These are phyloP conservation scores for Xylaria sp. DNA, from an alignment of 2,329 filamentous ascomycete genomes.

Conservation along the genomic window DNA sequence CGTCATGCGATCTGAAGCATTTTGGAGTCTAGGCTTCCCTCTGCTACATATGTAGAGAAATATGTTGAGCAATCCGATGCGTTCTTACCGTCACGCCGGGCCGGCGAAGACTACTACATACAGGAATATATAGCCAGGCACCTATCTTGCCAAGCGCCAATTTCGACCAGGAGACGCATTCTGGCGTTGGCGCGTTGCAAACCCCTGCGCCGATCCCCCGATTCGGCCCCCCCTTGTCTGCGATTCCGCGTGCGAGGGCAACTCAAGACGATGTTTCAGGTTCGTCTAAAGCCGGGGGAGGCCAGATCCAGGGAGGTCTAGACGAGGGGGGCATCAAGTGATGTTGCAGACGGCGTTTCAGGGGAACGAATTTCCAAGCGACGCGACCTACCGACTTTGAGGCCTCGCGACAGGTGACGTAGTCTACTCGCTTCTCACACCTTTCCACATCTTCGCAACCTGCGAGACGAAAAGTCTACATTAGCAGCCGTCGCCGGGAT, in stretches of 20 bases:
- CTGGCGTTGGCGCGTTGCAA: constrained; percentile 24
- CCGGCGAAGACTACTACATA: not conserved
- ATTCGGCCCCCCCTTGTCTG: constrained; percentile 1
- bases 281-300: not conserved
- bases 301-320: constrained; percentile 16
- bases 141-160: not conserved
- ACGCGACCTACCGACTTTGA: constrained; percentile 10
- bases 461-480: constrained; percentile 8
- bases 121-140: not conserved
- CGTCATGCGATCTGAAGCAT: not conserved
- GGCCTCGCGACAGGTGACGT: constrained; percentile 25
- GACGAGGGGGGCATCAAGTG: constrained; percentile 12
- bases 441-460: constrained; percentile 6
- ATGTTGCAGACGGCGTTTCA: constrained; percentile 21
- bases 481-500: constrained; percentile 4
- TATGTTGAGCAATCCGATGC: constrained; percentile 10
- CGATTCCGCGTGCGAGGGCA: not conserved
- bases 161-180: constrained; percentile 8
- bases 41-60: constrained; percentile 1
- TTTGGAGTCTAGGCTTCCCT: constrained; percentile 8
- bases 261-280: not conserved
- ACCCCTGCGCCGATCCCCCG: constrained; percentile 15
- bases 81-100: constrained; percentile 10
- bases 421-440: not conserved
- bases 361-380: constrained; percentile 18